Base-by-base conservation (phyloP, 2,329 filamentous ascomycete genomes). In the Xylariomycetidae sp. region DNA sequence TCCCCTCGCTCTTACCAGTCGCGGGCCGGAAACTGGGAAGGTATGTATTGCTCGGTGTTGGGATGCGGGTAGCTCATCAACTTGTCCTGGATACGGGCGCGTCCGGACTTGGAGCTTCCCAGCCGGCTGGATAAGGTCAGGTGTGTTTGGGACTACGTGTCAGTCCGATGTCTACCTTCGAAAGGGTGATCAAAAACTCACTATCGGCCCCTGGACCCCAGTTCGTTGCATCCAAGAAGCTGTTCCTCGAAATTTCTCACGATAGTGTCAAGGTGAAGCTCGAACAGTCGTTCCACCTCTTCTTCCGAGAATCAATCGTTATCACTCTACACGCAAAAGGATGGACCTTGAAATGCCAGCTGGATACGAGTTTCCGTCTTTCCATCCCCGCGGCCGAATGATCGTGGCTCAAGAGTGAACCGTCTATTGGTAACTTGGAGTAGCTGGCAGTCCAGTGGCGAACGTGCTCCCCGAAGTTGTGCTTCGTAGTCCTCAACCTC, bases 1-100 rank as follows among this genome's bases (percentile, higher is more conserved):
- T 0, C 72, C 72, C 39, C 71, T 70, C 26, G 71, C 70, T 2
- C 76, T 71, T 5, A 72, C 70, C 0, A 77, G 65, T 34, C 75
- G 70, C 0, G 72, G 71, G 28, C 76, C 72, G 7, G 66, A 63
- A 2, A 63, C 65, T 7, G 63, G 63, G 4, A 69, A 41, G 12
- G 70, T 63, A 57, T 51, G 17, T 63, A 49, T 7, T 56, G 45
- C 8, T 42, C 41, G 4, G 63, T 59, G 33, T 57, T 63, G 4
- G 55, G 53, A 29, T 67, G 63, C 3, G 49, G 48, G 6, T 53
- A 49, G 4, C 32, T 49, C 16, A 38, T 35, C 26, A 68, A 56
- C 3, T 56, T 49, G n/a, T 61, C 48, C 29, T 67, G 56, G 3
- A 70, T 53, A 12, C 53, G 49, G 15, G 66, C 55, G n/a, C 65